Evolutionary conservation across 139 green algal genomes (phyloP).

Genomic region (Prasinococcaceae sp.): DNA sequence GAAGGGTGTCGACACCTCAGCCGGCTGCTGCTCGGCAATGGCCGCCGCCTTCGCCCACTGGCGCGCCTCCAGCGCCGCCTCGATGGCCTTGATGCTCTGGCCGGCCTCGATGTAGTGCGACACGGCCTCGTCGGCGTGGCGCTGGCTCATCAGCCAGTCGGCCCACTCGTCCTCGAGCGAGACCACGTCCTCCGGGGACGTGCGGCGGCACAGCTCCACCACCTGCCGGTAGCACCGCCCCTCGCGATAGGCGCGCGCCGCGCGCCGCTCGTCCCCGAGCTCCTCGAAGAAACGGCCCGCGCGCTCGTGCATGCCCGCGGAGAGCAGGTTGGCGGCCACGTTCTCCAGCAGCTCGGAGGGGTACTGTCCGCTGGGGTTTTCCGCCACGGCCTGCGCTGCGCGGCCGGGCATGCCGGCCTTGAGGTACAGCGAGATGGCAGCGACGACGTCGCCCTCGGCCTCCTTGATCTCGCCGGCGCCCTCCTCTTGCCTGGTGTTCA

Average conservation of each 20-base stretch:
- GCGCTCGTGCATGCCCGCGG: conserved; percentile 42
- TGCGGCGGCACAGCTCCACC: conserved; percentile 21
- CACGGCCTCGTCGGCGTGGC: conserved; percentile 61
- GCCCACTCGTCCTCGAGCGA: conserved; percentile 67
- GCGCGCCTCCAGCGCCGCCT: conserved; percentile 52
- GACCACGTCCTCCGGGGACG: conserved; percentile 33
- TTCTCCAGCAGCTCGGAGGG: conserved; percentile 33
- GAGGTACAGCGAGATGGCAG: conserved; percentile 61
- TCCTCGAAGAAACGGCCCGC: conserved; percentile 54
- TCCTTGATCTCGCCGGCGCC: conserved; percentile 49
- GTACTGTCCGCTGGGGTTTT: conserved; percentile 2
- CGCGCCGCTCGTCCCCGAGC: conserved; percentile 32
- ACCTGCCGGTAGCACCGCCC: conserved; percentile 23
- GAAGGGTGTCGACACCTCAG: conserved; percentile 33
- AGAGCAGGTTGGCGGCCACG: conserved; percentile 35
- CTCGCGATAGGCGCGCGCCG: conserved; percentile 24
- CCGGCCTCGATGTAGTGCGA: conserved; percentile 74
- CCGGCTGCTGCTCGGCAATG: conserved; percentile 15
- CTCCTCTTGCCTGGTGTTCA: conserved; percentile 34
- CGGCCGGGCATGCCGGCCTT: conserved; percentile 49
- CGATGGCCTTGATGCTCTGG: conserved; percentile 48
- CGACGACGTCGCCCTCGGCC: conserved; percentile 45
- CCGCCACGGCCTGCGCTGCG: conserved; percentile 40
- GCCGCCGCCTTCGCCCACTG: conserved; percentile 55
- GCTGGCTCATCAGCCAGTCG: conserved; percentile 52